Evolutionary conservation across 495 filamentous ascomycete species (phyloP).

Genomic region (Trichoderma orchidacearum): DNA sequence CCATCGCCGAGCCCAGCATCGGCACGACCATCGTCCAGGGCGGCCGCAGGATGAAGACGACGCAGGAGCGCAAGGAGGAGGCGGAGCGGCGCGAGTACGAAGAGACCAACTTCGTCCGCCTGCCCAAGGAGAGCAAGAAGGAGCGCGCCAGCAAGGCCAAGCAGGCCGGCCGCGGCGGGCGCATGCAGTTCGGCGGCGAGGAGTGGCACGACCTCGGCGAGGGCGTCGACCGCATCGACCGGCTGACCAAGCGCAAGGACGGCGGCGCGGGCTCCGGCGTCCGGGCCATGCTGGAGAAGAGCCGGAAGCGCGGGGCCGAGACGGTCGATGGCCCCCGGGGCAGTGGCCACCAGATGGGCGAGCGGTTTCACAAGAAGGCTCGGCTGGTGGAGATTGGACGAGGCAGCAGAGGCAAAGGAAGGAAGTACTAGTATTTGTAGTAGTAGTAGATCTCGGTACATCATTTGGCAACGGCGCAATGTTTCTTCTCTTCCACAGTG

Average conservation of each 20-base stretch:
- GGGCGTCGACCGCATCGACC: constrained; percentile 63
- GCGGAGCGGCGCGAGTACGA: constrained; percentile 64
- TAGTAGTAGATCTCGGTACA: not conserved
- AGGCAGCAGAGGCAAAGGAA: constrained; percentile 35
- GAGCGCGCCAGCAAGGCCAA: constrained; percentile 41
- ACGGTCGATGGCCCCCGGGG: constrained; percentile 43
- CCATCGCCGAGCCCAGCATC: constrained; percentile 67
- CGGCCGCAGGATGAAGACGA: constrained; percentile 60
- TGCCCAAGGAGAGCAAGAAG: constrained; percentile 73
- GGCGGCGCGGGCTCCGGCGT: constrained; percentile 34
- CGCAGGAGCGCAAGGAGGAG: constrained; percentile 55
- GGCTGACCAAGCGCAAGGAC: constrained; percentile 48
- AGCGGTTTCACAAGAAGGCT: constrained; percentile 59
- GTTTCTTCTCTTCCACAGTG: too few species aligned
- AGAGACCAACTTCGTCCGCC: constrained; percentile 72
- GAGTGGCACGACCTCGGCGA: constrained; percentile 70
- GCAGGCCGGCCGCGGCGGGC: constrained; percentile 21
- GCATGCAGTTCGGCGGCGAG: constrained; percentile 63
- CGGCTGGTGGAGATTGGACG: constrained; percentile 51
- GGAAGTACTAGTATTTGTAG: not conserved
- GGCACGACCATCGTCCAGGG: constrained; percentile 64
- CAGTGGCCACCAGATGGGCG: constrained; percentile 44
- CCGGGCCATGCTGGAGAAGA: constrained; percentile 58
- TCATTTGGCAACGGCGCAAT: not conserved
- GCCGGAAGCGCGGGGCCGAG: constrained; percentile 54